These are phyloP conservation scores for Oropetium thomaeum DNA, from an alignment of 176 grass and related monocot species.

Conservation along the genomic window DNA sequence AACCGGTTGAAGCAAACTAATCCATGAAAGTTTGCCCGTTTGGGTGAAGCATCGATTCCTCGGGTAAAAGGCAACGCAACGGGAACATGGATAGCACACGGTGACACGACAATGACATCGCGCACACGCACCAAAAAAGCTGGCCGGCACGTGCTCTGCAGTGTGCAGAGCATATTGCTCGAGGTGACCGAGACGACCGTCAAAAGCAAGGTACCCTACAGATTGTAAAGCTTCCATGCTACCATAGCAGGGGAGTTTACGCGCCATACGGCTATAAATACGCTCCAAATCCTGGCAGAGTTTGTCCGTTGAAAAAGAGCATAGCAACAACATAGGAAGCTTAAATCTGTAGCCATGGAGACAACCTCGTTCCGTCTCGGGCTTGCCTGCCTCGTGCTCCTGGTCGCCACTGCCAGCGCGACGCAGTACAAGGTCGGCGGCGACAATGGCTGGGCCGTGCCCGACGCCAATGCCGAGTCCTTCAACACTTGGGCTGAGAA, in stretches of 20 bases:
- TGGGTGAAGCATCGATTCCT: slow-evolving; percentile 40
- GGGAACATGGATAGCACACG: slow-evolving; percentile 25
- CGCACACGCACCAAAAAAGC: slow-evolving; percentile 13
- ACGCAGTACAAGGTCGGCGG: slow-evolving; percentile 70
- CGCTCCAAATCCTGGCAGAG: not conserved
- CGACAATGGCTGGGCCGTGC: slow-evolving; percentile 58
- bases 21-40: not conserved
- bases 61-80: slow-evolving; percentile 17
- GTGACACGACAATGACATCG: not conserved
- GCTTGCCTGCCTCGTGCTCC: slow-evolving; percentile 12
- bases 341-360: slow-evolving; percentile 24
- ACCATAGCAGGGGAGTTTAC: slow-evolving; percentile 1
- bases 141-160: slow-evolving; percentile 26
- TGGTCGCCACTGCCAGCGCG: slow-evolving; percentile 33
- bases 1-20: not conserved
- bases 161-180: not conserved
- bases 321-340: not conserved
- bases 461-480: slow-evolving; percentile 31
- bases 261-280: slow-evolving; percentile 43
- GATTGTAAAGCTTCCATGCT: slow-evolving; percentile 54
- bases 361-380: not conserved
- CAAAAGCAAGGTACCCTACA: slow-evolving; percentile 47
- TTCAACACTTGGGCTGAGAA: slow-evolving; percentile 69
- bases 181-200: slow-evolving; percentile 21
- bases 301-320: not conserved